Evolutionary conservation across 805 yeast species (phyloP), one percentile per base, ranked within the genome.

Genomic region (Spathaspora boniae): DNA sequence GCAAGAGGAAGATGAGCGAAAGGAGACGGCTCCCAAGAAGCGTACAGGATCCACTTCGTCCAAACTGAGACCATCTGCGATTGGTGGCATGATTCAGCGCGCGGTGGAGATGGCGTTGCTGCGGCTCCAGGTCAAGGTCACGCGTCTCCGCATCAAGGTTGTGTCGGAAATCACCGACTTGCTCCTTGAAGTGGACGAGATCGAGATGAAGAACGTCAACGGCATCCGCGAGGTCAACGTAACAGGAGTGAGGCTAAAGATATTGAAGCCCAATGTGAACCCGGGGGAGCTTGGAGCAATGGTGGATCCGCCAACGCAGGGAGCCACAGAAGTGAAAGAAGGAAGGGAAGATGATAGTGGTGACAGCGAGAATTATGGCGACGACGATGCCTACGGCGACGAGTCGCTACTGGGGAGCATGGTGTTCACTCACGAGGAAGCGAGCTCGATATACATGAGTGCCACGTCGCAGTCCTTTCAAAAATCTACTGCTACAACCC

Each of bases 381-480:
- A 50, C 24, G 56, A 50, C 9, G 46, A 51, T 19, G 62, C 51
- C 9, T 64, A 63, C 16, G 65, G 54, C n/a, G 62, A 62, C 22
- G 69, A 62, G 19, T 67, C 75, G n/a, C 50, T 80, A 38, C 54
- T 70, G 53, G 72, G 70, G 24, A 80, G 87, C 47, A 71, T 76
- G 60, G 63, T 79, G 24, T 81, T 80, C 50, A 78, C 91, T 1
- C 81, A 76, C 36, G 78, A 74, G 33, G 83, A 81, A 37, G 82
- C 86, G 1, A 70, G 78, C 31, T 79, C 88, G 3, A 70, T 86
- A 14, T 86, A 84, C 51, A 78, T 85, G 89, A 85, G 94, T 56
- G 94, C 95, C 2, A 66, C 82, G 8, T 78, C 86, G 0, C 70
- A 73, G 33, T 51, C 76, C 2, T 60, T 70, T 32, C 53, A 46